Base-by-base conservation (phyloP, 139 green algal species). In the Chlorella sp. region DNA sequence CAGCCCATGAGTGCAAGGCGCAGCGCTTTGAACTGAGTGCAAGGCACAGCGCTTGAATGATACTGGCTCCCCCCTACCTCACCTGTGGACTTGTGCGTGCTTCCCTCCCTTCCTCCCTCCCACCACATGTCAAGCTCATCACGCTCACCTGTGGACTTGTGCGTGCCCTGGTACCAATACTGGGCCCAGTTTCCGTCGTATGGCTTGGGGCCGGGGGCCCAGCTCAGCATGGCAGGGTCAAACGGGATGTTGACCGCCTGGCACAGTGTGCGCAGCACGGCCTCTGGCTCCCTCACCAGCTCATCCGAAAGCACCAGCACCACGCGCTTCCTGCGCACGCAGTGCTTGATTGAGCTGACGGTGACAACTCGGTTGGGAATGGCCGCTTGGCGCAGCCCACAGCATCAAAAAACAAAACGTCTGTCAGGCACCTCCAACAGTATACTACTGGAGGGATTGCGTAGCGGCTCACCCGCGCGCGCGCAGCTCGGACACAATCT, bases 141-240 rank as follows among this genome's bases (percentile, higher is more conserved):
- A 23, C 34, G 1, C 76, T 1, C 51, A 82, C 86, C 85, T 51
- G 86, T 91, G n/a, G 67, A 70, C 31, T 71, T 75, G 76, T 91
- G 81, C 4, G 79, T 88, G 67, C 67, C 71, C 29, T 34, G 26
- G 71, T 93, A 95, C 90, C 90, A 95, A 75, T 83, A 90, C 5
- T 80, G 75, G 1, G 88, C 88, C 90, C 90, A 95, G 34, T 81
- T 42, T 2, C 90, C 90, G 63, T 95, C 90, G 36, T 88, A 90
- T 0, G 85, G 87, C 68, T 91, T 92, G 31, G 88, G 84, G 0
- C 76, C 76, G 0, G 83, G 72, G 3, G 67, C 55, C 88, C 88
- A 93, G 33, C 32, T 69, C 34, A 93, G 84, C 88, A 89, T 89
- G 50, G 51, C 60, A 3, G 76, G 69, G 24, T 90, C 50, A 27